Conservation (phyloP, 2,329 filamentous ascomycete species). For the Diplodia seriata region DNA sequence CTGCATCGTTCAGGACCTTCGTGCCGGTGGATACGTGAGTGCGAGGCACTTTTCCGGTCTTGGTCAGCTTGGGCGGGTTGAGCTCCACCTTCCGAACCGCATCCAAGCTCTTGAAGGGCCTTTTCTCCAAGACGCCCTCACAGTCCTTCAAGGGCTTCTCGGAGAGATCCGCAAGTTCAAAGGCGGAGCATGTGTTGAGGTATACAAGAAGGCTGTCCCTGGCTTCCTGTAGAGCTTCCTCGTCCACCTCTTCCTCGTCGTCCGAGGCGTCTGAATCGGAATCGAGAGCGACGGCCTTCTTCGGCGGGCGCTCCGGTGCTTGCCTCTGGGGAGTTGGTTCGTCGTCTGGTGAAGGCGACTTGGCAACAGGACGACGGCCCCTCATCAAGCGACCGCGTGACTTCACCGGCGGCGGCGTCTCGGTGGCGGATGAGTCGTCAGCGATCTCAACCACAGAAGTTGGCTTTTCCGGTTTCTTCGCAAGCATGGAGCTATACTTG, state of each 20-base stretch:
- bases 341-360: conserved; percentile 23
- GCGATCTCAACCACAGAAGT: neutral
- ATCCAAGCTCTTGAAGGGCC: conserved; percentile 74
- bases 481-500: conserved; percentile 53
- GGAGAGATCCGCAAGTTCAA: conserved; percentile 83
- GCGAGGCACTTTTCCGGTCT: conserved; percentile 54
- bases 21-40: conserved; percentile 62
- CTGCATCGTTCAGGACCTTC: conserved; percentile 69
- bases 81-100: conserved; percentile 70
- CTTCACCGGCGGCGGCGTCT: conserved; percentile 32
- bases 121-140: conserved; percentile 71
- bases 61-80: conserved; percentile 36
- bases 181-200: conserved; percentile 78
- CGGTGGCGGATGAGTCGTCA: conserved; percentile 3
- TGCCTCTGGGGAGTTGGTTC: neutral
- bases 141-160: conserved; percentile 74
- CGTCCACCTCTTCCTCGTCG: conserved; percentile 38
- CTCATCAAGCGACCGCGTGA: conserved; percentile 55
- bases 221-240: conserved; percentile 47
- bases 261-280: conserved; percentile 55
- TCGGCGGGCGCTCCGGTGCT: conserved; percentile 30
- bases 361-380: conserved; percentile 52
- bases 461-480: neutral
- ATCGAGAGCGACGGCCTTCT: conserved; percentile 44
- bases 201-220: conserved; percentile 72